phyloP scores from a whole-genome alignment of 1,284 basidiomycete species.

The Trichosporon coremiiforme region DNA sequence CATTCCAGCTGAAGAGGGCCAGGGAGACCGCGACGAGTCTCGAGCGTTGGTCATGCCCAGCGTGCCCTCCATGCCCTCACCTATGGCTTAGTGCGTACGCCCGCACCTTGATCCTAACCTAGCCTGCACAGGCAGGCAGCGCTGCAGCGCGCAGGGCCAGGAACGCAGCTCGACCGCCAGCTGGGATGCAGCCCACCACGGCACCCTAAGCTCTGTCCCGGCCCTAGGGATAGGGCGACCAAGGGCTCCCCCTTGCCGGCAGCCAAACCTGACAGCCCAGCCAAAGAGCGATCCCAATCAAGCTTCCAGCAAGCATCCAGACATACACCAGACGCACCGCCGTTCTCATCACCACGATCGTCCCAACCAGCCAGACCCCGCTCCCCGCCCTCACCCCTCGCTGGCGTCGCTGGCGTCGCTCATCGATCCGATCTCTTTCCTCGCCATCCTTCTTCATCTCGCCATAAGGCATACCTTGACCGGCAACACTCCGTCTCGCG shows the following conservation, averaged over 20 bases:
- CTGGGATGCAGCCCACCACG: too few species aligned
- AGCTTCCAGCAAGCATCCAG: neutral
- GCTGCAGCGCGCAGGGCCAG: neutral
- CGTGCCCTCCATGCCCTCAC: neutral
- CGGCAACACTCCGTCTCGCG: neutral
- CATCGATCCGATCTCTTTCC: neutral
- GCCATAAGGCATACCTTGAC: neutral
- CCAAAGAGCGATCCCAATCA: constrained; percentile 2
- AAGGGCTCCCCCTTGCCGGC: too few species aligned
- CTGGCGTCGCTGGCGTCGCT: neutral
- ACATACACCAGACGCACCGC: neutral
- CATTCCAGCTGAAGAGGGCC: too few species aligned
- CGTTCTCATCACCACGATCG: constrained; percentile 12
- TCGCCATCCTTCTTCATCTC: neutral
- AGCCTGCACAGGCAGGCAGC: constrained; percentile 1
- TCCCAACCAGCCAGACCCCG: neutral
- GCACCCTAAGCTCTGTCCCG: too few species aligned
- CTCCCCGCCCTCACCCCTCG: neutral
- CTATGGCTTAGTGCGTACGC: neutral
- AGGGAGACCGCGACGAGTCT: too few species aligned
- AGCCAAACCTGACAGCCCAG: neutral
- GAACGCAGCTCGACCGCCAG: too few species aligned
- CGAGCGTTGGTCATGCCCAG: too few species aligned
- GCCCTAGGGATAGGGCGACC: too few species aligned
- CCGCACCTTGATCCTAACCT: constrained; percentile 7